Percentiles rank a stretch among this genome's conserved stretches.
These are phyloP conservation scores for Ambispora gerdemannii DNA, from an alignment of 192 early-diverging fungal genomes.

Conservation along the genomic window DNA sequence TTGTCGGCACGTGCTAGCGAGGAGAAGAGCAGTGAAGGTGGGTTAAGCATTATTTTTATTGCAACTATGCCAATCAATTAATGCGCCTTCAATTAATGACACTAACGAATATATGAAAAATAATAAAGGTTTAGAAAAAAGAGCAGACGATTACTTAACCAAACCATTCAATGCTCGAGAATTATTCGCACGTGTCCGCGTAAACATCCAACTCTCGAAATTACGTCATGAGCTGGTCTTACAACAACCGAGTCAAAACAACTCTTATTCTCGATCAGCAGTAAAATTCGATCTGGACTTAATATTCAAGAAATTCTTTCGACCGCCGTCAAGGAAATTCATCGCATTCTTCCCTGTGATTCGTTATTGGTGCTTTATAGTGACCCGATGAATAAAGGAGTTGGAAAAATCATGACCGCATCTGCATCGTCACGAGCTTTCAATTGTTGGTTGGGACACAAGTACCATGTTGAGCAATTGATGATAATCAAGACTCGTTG, in stretches of 20 bases:
- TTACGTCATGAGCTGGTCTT: constrained; percentile 42
- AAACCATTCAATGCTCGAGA: constrained; percentile 50
- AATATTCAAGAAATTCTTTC: constrained; percentile 35
- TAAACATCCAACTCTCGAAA: constrained; percentile 48
- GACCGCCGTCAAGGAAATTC: constrained; percentile 35
- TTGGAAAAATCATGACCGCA: neutral
- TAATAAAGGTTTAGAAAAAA: constrained; percentile 40
- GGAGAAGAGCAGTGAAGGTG: constrained; percentile 46
- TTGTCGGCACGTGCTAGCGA: constrained; percentile 55
- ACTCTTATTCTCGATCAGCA: constrained; percentile 39
- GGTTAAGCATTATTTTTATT: neutral
- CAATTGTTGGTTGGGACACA: neutral
- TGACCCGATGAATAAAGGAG: neutral
- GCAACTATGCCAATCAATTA: neutral
- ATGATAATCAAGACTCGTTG: neutral
- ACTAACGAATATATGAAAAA: no score
- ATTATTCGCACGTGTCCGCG: constrained; percentile 52
- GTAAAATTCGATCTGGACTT: constrained; percentile 36
- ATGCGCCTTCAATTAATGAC: neutral
- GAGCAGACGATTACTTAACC: constrained; percentile 60
- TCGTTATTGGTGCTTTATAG: constrained; percentile 34
- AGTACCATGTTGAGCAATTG: neutral
- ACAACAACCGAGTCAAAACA: constrained; percentile 42
- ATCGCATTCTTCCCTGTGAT: constrained; percentile 39
- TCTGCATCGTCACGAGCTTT: neutral